These are phyloP conservation scores for Oryza rufipogon DNA, from an alignment of 176 grass and related monocot genomes.

Conservation along the genomic window DNA sequence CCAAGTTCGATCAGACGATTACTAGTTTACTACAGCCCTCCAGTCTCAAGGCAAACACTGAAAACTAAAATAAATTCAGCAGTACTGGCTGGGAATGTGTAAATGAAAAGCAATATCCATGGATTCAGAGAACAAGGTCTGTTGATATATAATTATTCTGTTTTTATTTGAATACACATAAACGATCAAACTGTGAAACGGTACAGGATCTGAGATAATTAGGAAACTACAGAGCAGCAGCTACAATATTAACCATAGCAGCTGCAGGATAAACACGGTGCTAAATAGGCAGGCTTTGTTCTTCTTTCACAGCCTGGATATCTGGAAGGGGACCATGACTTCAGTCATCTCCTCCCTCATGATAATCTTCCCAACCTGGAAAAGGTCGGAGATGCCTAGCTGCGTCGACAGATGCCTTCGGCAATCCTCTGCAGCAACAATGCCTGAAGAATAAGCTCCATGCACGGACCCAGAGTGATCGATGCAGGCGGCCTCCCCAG, in stretches of 20 bases:
- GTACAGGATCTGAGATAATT: not conserved
- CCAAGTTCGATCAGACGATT: too few relatives aligned
- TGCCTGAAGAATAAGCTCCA: conserved; percentile 90
- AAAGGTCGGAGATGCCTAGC: conserved; percentile 68
- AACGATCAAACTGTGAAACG: not conserved
- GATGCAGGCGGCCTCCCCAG: conserved; percentile 86
- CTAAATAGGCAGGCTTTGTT: not conserved
- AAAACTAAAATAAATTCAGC: not conserved
- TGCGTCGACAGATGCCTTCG: conserved; percentile 65
- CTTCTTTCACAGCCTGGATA: conserved; percentile 76
- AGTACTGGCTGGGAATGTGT: not conserved
- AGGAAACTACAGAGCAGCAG: not conserved
- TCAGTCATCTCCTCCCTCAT: conserved; percentile 86
- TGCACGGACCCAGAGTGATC: conserved; percentile 95
- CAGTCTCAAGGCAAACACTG: too few relatives aligned
- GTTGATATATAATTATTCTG: not conserved
- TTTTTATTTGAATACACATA: conserved; percentile 35
- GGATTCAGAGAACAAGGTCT: not conserved
- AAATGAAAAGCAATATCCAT: not conserved
- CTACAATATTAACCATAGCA: not conserved
- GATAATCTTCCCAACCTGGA: conserved; percentile 60
- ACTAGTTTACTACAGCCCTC: too few relatives aligned
- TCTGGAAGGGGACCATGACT: conserved; percentile 86
- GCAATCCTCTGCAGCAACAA: conserved; percentile 73
- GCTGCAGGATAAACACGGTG: not conserved